Evolutionary conservation across 1,139 yeast genomes (phyloP), one percentile per base, ranked within the genome.

Genomic region (Sugiyamaella xylanicola): DNA sequence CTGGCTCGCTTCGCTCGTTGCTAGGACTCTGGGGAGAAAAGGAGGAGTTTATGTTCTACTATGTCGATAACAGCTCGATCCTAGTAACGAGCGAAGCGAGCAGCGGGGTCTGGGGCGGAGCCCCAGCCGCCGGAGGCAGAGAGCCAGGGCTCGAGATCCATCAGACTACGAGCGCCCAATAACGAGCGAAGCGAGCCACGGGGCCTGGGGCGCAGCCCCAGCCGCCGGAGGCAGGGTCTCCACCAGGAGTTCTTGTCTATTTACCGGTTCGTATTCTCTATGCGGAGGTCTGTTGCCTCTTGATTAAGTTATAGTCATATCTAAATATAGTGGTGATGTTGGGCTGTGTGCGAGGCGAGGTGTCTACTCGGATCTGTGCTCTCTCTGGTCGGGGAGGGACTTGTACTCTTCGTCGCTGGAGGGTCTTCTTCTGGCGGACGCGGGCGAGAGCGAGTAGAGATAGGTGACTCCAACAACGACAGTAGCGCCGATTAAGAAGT

Each of bases 381-480:
- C 32, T 43, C 48, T 25, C 25, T 43, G 48, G 11, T 43, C 48
- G 17, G 48, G 48, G 17, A 43, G 29, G 9, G 46, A 47, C 42
- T 52, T 51, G 37, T 55, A 52, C 29, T 46, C 47, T 48, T 27
- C 46, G 22, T 48, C 51, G 21, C 16, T 25, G 19, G 50, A 39
- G 11, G 45, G 39, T 15, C 40, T 25, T 39, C 45, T 25, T 39
- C 45, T 13, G 21, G 19, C 45, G 17, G 48, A 13, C 5, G 55
- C 20, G 8, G 56, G 52, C 15, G 57, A 35, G 39, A 41, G 15
- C 16, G 70, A 64, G 57, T 73, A 73, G 44, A 72, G 55, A 59
- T 69, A 74, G 0, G 78, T 74, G 3, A 77, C 74, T 32, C 64
- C 64, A 39, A 74, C 64, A 13, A 75, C 78, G 41, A 73, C 56